Evolutionary conservation across 139 green algal genomes (phyloP).

Genomic region (Desmodesmus armatus): DNA sequence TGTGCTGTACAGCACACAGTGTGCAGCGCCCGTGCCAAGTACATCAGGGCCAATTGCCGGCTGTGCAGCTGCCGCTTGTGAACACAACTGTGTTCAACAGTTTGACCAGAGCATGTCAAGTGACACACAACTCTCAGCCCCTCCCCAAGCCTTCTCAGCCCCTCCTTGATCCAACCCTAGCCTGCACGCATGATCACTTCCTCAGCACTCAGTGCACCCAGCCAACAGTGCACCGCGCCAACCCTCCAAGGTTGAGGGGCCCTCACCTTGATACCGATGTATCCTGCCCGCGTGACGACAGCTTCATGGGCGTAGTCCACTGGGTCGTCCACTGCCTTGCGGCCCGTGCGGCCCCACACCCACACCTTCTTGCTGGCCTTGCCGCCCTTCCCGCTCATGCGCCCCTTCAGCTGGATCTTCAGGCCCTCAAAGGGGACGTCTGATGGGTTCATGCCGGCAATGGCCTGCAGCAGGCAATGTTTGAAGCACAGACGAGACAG

Average conservation of each 20-base stretch:
- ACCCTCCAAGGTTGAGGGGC: background rate
- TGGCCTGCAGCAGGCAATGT: conserved; percentile 19
- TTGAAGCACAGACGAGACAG: no score
- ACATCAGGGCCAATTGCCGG: background rate
- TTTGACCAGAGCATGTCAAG: background rate
- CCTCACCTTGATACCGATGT: conserved; percentile 41
- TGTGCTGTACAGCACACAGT: background rate
- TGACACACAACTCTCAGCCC: no score
- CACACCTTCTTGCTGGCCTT: conserved; percentile 40
- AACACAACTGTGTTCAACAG: background rate
- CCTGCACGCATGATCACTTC: no score
- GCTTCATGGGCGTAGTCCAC: conserved; percentile 40
- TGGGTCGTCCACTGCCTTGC: conserved; percentile 5
- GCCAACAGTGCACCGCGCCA: background rate
- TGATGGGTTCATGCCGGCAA: background rate
- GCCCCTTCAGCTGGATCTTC: conserved; percentile 43
- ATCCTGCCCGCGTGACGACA: conserved; percentile 27
- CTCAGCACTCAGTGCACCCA: background rate
- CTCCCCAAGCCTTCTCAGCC: no score
- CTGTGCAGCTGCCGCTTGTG: background rate
- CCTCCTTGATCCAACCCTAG: no score
- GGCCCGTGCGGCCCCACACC: conserved; percentile 16
- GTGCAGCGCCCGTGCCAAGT: background rate
- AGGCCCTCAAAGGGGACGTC: conserved; percentile 33
- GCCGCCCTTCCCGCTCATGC: conserved; percentile 39